These are phyloP conservation scores for Arabidopsis thaliana DNA, from an alignment of 345 rosid species.

Conservation along the genomic window DNA sequence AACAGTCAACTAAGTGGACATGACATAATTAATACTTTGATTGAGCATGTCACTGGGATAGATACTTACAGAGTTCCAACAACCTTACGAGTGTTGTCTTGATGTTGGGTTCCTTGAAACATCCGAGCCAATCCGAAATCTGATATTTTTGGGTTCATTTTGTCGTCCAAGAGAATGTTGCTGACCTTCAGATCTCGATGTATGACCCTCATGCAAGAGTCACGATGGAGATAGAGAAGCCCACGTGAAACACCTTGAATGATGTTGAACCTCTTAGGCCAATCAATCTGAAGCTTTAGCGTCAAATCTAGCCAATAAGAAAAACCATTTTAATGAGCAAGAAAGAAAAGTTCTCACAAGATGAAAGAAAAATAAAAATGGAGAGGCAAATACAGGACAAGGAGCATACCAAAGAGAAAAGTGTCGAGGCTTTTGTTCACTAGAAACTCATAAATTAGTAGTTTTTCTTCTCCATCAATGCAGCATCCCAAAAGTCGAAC, in stretches of 20 bases:
- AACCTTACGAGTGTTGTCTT: constrained; percentile 21
- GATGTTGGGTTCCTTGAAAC: constrained; percentile 27
- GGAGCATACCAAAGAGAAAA: constrained; percentile 14
- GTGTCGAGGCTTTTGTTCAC: constrained; percentile 5
- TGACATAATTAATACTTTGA: not conserved
- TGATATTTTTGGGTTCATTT: constrained; percentile 25
- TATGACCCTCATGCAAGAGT: constrained; percentile 24
- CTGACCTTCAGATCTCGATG: constrained; percentile 29
- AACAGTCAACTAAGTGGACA: not conserved
- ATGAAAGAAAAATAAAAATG: not conserved
- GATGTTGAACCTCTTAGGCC: constrained; percentile 25
- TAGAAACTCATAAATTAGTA: constrained; percentile 7
- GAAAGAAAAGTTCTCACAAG: not conserved
- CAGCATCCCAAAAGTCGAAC: constrained; percentile 61
- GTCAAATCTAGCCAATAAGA: constrained; percentile 6
- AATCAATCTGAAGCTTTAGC: constrained; percentile 27
- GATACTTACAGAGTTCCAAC: constrained; percentile 30
- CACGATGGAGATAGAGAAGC: constrained; percentile 22
- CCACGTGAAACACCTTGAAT: constrained; percentile 29
- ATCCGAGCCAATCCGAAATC: constrained; percentile 28
- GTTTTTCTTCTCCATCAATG: constrained; percentile 44
- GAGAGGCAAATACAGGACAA: not conserved
- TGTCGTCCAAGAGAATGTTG: constrained; percentile 21
- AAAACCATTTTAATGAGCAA: not conserved
- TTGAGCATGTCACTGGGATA: not conserved